These are phyloP conservation scores for Malus hybrid DNA, from an alignment of 331 rosid genomes.

Conservation along the genomic window DNA sequence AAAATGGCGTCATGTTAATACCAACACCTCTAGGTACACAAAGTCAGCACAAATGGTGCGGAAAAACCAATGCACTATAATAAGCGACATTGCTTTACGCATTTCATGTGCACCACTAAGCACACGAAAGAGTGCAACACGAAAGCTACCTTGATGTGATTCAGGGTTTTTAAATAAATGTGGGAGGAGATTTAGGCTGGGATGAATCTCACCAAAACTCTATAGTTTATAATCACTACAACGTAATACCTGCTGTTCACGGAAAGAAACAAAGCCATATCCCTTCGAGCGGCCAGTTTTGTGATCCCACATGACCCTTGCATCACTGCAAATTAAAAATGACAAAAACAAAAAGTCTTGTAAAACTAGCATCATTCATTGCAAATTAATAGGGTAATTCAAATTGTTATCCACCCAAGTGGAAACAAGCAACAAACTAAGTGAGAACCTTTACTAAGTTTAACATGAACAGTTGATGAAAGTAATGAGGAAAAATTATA, in stretches of 20 bases:
- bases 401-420: neutral
- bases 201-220: neutral
- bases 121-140: neutral
- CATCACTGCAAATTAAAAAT: conserved; percentile 50
- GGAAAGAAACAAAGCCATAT: conserved; percentile 79
- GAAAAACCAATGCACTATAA: neutral
- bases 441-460: conserved; percentile 7
- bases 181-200: neutral
- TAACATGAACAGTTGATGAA: neutral
- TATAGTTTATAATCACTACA: neutral
- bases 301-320: conserved; percentile 95
- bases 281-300: conserved; percentile 91
- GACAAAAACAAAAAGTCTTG: conserved; percentile 13
- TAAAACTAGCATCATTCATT: conserved; percentile 13
- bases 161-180: neutral
- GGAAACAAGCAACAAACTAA: neutral
- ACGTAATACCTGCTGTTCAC: conserved; percentile 56
- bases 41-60: neutral
- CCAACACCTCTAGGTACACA: neutral
- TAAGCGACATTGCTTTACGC: neutral
- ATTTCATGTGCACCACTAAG: neutral
- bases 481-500: conserved; percentile 14
- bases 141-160: neutral
- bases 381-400: neutral
- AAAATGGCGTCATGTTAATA: neutral